phyloP scores from a whole-genome alignment of 305 asterid genomes.

The Fraxinus angustifolia region DNA sequence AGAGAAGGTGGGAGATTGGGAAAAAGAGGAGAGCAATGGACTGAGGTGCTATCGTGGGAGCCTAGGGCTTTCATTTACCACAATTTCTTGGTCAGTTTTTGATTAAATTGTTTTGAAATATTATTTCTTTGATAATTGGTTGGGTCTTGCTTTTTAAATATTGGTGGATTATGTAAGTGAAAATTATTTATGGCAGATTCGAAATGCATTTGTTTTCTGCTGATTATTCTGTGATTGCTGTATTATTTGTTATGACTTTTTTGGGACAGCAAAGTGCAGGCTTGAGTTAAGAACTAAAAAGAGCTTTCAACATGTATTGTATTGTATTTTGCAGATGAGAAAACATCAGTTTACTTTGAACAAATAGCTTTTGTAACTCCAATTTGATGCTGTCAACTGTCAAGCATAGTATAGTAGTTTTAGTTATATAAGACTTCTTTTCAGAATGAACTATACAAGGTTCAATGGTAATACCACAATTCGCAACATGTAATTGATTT shows the following conservation, averaged over 20 bases:
- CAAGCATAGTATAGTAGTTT: background rate
- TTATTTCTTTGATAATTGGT: background rate
- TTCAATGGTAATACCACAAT: background rate
- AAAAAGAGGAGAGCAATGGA: conserved; percentile 66
- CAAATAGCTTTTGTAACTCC: background rate
- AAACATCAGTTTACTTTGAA: background rate
- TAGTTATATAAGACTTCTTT: background rate
- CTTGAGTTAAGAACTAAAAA: background rate
- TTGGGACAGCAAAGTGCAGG: background rate
- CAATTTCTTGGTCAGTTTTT: conserved; percentile 70
- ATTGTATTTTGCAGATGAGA: background rate
- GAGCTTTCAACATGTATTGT: background rate
- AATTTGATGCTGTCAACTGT: background rate
- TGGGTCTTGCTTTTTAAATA: background rate
- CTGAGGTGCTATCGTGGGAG: conserved; percentile 65
- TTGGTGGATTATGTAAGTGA: background rate
- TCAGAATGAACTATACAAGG: background rate
- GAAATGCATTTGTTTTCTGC: background rate
- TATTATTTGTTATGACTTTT: background rate
- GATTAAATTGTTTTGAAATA: background rate
- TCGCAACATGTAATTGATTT: background rate
- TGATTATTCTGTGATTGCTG: background rate
- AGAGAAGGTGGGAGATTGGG: conserved; percentile 51
- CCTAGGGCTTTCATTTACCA: conserved; percentile 47
- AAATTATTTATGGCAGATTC: background rate